These are phyloP conservation scores for Ceratobasidium sp. DNA, from an alignment of 1,284 basidiomycete species.

Conservation along the genomic window DNA sequence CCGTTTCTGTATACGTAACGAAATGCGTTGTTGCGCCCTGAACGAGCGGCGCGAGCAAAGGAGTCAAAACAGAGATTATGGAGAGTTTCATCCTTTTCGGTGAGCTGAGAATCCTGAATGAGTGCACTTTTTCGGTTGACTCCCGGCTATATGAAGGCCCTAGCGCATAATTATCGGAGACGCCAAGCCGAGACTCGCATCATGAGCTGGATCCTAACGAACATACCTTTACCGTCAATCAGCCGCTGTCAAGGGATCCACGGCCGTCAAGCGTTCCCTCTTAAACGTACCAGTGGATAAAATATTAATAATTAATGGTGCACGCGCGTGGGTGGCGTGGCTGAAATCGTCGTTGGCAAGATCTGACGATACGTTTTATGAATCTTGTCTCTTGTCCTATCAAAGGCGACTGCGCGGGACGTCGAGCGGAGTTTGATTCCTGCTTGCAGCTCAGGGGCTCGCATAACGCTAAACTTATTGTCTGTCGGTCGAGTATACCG, in stretches of 20 bases:
- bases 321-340: background rate
- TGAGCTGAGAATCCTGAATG: background rate
- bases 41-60: background rate
- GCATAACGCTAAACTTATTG: background rate
- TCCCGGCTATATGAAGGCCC: background rate
- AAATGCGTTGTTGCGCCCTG: background rate
- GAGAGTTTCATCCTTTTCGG: background rate
- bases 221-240: background rate
- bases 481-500: background rate
- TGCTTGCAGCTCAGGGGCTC: background rate
- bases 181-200: background rate
- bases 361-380: background rate
- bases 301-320: background rate
- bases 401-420: background rate
- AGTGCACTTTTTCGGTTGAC: background rate
- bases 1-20: background rate
- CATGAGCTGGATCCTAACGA: background rate
- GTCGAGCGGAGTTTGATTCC: conserved; percentile 12
- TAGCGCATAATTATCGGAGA: conserved; percentile 8
- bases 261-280: background rate
- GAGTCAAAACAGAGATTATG: background rate
- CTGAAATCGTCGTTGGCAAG: no score
- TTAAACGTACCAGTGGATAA: background rate
- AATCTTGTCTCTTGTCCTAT: background rate
- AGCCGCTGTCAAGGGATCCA: background rate